Conservation (phyloP, 2,329 filamentous ascomycete species). For the Mycocentrospora acerina region DNA sequence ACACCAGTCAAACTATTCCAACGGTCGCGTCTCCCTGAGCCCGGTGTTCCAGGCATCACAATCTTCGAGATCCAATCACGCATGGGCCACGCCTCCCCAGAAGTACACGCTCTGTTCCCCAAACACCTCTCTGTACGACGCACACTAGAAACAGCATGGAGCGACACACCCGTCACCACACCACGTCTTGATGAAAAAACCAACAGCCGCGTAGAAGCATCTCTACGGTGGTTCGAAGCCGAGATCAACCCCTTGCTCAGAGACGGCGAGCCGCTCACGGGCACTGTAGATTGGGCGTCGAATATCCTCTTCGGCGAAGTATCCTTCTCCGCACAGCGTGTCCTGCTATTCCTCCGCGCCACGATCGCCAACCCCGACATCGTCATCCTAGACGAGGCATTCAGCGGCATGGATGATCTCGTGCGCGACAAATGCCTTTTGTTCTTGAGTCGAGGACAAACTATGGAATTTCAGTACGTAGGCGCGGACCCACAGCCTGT, state of each 20-base stretch:
- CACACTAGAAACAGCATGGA: constrained; percentile 83
- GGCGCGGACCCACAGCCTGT: constrained; percentile 25
- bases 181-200: constrained; percentile 64
- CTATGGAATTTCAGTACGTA: constrained; percentile 39
- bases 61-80: constrained; percentile 90
- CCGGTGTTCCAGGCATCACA: constrained; percentile 72
- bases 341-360: constrained; percentile 73
- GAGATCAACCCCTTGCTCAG: constrained; percentile 65
- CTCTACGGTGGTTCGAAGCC: constrained; percentile 72
- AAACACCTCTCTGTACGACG: constrained; percentile 70
- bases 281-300: constrained; percentile 63
- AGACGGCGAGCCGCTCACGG: constrained; percentile 6
- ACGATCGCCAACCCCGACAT: constrained; percentile 50
- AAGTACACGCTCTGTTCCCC: constrained; percentile 92
- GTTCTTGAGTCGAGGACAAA: constrained; percentile 64
- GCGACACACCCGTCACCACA: constrained; percentile 77
- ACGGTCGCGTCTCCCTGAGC: constrained; percentile 73
- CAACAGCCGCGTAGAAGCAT: constrained; percentile 64
- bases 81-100: constrained; percentile 90
- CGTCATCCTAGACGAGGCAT: constrained; percentile 54
- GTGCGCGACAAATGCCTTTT: constrained; percentile 84
- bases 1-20: constrained; percentile 86
- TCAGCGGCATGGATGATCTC: constrained; percentile 53
- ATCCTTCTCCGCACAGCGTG: constrained; percentile 78
- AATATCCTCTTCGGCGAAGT: constrained; percentile 69